A percentile compares a stretch with the other conserved stretches of the same genome.
phyloP scores from a whole-genome alignment of 371 early-diverging fungal genomes.

The Aphelidium insulamus region DNA sequence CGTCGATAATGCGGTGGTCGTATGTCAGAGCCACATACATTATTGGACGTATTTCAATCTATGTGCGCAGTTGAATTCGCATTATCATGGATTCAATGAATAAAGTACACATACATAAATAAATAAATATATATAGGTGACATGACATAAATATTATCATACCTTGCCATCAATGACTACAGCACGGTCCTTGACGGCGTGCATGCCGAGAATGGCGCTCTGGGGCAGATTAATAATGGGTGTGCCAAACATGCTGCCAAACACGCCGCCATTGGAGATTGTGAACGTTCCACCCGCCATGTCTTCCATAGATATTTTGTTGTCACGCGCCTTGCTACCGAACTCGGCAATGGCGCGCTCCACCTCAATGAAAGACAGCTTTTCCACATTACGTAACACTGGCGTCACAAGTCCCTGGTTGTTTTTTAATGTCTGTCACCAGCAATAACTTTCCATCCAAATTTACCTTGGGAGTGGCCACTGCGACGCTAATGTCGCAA shows the following conservation, averaged over 20 bases:
- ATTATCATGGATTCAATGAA: no score
- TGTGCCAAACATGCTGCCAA: constrained; percentile 87
- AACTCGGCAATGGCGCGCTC: constrained; percentile 75
- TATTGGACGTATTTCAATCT: constrained; percentile 88
- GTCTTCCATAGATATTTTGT: constrained; percentile 86
- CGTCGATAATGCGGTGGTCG: constrained; percentile 93
- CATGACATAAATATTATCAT: constrained; percentile 3
- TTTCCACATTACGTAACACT: constrained; percentile 74
- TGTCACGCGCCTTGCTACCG: constrained; percentile 73
- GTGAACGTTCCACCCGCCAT: constrained; percentile 95
- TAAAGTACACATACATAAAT: background rate
- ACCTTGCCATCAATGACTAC: constrained; percentile 83
- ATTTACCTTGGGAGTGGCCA: constrained; percentile 94
- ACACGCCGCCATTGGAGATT: constrained; percentile 94
- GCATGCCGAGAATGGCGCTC: constrained; percentile 94
- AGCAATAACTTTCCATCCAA: no score
- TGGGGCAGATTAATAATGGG: constrained; percentile 96
- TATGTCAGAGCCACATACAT: constrained; percentile 96
- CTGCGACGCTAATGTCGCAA: constrained; percentile 86
- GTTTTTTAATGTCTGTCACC: no score
- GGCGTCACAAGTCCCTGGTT: constrained; percentile 96
- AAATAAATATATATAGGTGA: background rate
- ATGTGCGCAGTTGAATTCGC: no score
- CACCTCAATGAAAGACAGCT: constrained; percentile 58
- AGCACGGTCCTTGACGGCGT: constrained; percentile 86